Conservation (phyloP, 495 filamentous ascomycete genomes). For the Aspergillus leporis region DNA sequence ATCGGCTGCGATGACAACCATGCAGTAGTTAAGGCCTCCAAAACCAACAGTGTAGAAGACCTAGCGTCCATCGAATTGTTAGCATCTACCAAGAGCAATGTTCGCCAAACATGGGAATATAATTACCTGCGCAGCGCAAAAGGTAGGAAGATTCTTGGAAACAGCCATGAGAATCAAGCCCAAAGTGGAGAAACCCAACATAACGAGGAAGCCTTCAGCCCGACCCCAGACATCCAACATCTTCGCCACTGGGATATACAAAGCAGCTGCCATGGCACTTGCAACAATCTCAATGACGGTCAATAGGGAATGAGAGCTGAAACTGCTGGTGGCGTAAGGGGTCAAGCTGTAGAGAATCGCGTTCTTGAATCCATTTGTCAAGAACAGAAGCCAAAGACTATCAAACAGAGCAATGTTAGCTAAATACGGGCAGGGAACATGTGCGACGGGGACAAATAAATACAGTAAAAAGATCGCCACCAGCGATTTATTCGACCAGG, state of each 20-base stretch:
- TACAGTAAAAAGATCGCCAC: conserved; percentile 41
- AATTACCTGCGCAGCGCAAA: conserved; percentile 48
- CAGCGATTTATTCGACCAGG: conserved; percentile 40
- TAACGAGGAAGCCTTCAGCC: conserved; percentile 52
- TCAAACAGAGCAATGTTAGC: background rate
- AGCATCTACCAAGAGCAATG: background rate
- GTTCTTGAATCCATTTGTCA: conserved; percentile 42
- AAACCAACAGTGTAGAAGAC: conserved; percentile 55
- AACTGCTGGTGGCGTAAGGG: conserved; percentile 46
- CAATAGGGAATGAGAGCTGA: conserved; percentile 56
- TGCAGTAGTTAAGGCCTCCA: conserved; percentile 55
- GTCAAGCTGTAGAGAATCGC: conserved; percentile 29
- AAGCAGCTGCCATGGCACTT: conserved; percentile 34
- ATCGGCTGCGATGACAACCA: conserved; percentile 62
- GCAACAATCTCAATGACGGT: conserved; percentile 57
- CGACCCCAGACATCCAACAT: conserved; percentile 67
- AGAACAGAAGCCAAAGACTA: conserved; percentile 48
- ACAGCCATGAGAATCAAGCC: conserved; percentile 51
- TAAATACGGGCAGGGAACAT: background rate
- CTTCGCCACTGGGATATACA: conserved; percentile 60
- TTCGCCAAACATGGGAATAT: background rate
- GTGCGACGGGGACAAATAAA: background rate
- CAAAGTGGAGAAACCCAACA: conserved; percentile 35
- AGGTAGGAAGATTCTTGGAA: conserved; percentile 47
- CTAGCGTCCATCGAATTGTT: conserved; percentile 9